Conservation (phyloP, 179 eudicot species). For the Sideroxylon spinosum region DNA sequence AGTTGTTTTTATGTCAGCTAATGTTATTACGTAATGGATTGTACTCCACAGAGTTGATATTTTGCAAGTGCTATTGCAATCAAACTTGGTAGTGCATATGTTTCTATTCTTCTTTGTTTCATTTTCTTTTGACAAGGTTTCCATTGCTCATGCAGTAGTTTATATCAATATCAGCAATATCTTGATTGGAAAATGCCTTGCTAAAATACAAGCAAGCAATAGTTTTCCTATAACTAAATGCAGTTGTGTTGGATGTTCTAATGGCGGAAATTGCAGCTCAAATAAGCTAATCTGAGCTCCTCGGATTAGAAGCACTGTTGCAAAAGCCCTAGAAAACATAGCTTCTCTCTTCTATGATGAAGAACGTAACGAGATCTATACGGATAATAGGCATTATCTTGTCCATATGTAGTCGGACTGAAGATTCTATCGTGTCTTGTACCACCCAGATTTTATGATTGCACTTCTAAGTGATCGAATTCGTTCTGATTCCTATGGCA, state of each 20-base stretch:
- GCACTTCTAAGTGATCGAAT: slow-evolving; percentile 9
- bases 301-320: slow-evolving; percentile 53
- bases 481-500: background rate
- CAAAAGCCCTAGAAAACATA: slow-evolving; percentile 83
- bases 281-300: slow-evolving; percentile 48
- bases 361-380: slow-evolving; percentile 90
- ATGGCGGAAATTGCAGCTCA: slow-evolving; percentile 36
- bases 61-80: background rate
- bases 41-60: background rate
- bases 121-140: slow-evolving; percentile 14
- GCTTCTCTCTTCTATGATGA: slow-evolving; percentile 92
- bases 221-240: slow-evolving; percentile 38
- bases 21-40: background rate
- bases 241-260: slow-evolving; percentile 29
- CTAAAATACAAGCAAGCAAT: slow-evolving; percentile 65
- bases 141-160: slow-evolving; percentile 50
- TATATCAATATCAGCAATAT: slow-evolving; percentile 88
- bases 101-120: background rate
- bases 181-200: slow-evolving; percentile 87
- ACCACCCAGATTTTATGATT: background rate
- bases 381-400: slow-evolving; percentile 78
- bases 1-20: background rate
- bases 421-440: background rate
- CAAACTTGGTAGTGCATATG: background rate
- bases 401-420: slow-evolving; percentile 94